Base-by-base conservation (phyloP, 106 monocot genomes). In the Dendrobium chrysotoxum region DNA sequence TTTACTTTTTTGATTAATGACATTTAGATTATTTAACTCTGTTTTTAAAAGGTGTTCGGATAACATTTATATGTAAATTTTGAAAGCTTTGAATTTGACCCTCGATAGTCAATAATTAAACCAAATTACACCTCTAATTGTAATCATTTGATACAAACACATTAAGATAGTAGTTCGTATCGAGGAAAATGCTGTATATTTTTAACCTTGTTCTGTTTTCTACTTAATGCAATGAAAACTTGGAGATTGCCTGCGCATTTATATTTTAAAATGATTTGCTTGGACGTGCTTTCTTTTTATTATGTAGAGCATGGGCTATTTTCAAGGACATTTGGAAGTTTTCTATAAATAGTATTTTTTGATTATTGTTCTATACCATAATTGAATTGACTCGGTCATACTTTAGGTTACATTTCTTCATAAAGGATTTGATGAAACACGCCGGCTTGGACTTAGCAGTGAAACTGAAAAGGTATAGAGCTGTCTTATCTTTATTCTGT, bases 351-450 rank as follows among this genome's bases (percentile, higher is more conserved):
- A 12, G 70, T 15, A 70, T 30, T 31, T 0, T 70, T 15, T 70
- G 15, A 13, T 70, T 70, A 31, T 10, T 31, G 30, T 70, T 70
- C n/a, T 20, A 15, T 13, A 3, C 13, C 50, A 28, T 12, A 20
- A 74, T 28, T 70, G 30, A 70, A 12, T 70, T 70, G 70, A 70
- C 31, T 70, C 4, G 12, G 50, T 50, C 30, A 2, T 16, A n/a
- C 80, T 81, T 53, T 81, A 95, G 95, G 89, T 83, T 25, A 96
- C 96, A 20, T 96, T 93, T 91, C 58, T 89, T 50, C 96, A 96
- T 81, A 93, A 96, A 79, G 96, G 96, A 86, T 96, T 88, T 89
- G 96, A 96, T 84, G 96, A 96, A 89, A 91, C 88, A 72, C 91
- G 96, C 18, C 86, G 96, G 25, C 96, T 96, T 83, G 96, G 96